Evolutionary conservation across 768 basidiomycete genomes (phyloP).

Genomic region (Tricholoma terreum): DNA sequence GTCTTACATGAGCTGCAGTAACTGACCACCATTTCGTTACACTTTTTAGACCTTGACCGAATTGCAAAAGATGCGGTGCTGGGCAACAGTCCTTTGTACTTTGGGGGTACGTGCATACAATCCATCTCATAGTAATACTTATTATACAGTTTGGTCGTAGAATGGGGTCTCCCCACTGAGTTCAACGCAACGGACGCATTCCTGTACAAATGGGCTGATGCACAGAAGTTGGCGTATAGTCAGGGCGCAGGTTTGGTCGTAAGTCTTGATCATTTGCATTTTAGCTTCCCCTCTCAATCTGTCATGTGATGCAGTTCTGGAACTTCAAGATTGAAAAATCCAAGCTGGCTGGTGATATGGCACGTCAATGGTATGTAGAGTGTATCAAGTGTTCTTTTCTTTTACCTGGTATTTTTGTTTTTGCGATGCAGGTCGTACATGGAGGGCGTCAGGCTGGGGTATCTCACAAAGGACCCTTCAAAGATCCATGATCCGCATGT

Average conservation of each 20-base stretch:
- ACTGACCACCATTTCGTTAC: not conserved
- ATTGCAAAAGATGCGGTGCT: slow-evolving; percentile 34
- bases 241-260: slow-evolving; percentile 67
- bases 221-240: slow-evolving; percentile 65
- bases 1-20: not conserved
- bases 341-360: slow-evolving; percentile 44
- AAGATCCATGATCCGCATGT: slow-evolving; percentile 53
- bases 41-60: slow-evolving; percentile 52
- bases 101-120: slow-evolving; percentile 30
- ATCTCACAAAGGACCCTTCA: slow-evolving; percentile 62
- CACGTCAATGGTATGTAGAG: slow-evolving; percentile 58
- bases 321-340: slow-evolving; percentile 73
- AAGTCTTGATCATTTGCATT: slow-evolving; percentile 21
- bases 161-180: slow-evolving; percentile 58
- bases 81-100: slow-evolving; percentile 39
- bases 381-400: not conserved
- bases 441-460: slow-evolving; percentile 56
- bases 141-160: too few relatives aligned
- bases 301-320: slow-evolving; percentile 42
- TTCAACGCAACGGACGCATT: slow-evolving; percentile 62
- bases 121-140: not conserved
- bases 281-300: not conserved
- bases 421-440: slow-evolving; percentile 59
- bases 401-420: not conserved
- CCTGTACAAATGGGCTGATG: slow-evolving; percentile 67